Evolutionary conservation across 2,329 filamentous ascomycete species (phyloP).

Genomic region (Sporothrix schenckii): DNA sequence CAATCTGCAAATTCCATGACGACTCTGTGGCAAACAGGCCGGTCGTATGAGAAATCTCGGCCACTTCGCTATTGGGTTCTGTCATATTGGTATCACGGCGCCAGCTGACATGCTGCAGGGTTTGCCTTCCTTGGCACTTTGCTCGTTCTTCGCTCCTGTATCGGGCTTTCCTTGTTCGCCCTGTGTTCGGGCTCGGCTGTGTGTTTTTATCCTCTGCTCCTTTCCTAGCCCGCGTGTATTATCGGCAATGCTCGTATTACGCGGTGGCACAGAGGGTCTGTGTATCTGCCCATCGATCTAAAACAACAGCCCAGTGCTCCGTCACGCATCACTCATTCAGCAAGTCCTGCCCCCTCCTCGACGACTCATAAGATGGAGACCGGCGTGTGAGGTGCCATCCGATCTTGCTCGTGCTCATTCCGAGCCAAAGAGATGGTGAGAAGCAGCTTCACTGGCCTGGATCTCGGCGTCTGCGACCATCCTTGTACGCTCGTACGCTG

Average conservation of each 20-base stretch:
- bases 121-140: neutral
- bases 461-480: neutral
- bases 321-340: neutral
- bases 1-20: neutral
- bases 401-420: neutral
- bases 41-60: neutral
- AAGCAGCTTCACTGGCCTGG: too few relatives aligned
- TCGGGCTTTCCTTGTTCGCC: conserved; percentile 1
- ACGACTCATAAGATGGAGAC: neutral
- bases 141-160: neutral
- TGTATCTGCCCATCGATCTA: neutral
- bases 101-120: too few relatives aligned
- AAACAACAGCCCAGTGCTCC: neutral
- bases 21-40: neutral
- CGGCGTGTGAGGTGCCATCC: neutral
- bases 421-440: too few relatives aligned
- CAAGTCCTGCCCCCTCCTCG: neutral
- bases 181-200: neutral
- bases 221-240: neutral
- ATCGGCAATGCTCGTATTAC: neutral
- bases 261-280: conserved; percentile 3
- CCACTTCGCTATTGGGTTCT: too few relatives aligned
- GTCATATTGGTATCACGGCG: neutral
- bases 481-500: neutral
- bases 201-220: neutral